phyloP scores from a whole-genome alignment of 2,329 filamentous ascomycete species.

The Colletotrichum eleusines region DNA sequence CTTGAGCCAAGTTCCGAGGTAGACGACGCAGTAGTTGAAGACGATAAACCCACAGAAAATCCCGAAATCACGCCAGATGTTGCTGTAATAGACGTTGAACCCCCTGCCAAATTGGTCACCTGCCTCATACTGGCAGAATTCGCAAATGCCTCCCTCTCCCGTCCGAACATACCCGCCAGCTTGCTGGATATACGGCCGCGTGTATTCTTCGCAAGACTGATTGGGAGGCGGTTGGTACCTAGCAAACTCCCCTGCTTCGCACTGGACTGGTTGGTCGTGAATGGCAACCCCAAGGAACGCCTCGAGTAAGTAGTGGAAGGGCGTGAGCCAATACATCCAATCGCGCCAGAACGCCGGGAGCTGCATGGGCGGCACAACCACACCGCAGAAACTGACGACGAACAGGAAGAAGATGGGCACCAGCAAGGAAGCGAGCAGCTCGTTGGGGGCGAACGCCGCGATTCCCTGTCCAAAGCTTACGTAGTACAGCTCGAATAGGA shows the following conservation, averaged over 20 bases:
- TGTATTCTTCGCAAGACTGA: constrained; percentile 71
- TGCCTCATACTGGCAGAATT: constrained; percentile 72
- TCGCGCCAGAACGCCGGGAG: constrained; percentile 73
- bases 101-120: constrained; percentile 70
- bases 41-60: constrained; percentile 73
- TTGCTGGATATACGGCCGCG: constrained; percentile 62
- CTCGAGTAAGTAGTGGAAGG: constrained; percentile 76
- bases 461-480: constrained; percentile 76
- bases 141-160: constrained; percentile 68
- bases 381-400: constrained; percentile 77
- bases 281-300: constrained; percentile 69
- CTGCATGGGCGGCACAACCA: constrained; percentile 71
- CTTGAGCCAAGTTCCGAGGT: constrained; percentile 54
- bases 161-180: constrained; percentile 72
- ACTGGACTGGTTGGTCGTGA: constrained; percentile 67
- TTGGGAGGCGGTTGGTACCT: constrained; percentile 70
- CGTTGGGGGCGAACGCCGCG: constrained; percentile 74
- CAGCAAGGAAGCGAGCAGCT: constrained; percentile 73
- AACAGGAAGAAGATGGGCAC: constrained; percentile 79
- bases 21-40: constrained; percentile 68
- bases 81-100: constrained; percentile 70
- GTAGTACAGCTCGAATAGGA: constrained; percentile 76
- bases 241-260: constrained; percentile 68
- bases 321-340: constrained; percentile 76
- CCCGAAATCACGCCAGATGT: constrained; percentile 76